Evolutionary conservation across 1,284 basidiomycete species (phyloP).

Genomic region (Ganoderma sp.): DNA sequence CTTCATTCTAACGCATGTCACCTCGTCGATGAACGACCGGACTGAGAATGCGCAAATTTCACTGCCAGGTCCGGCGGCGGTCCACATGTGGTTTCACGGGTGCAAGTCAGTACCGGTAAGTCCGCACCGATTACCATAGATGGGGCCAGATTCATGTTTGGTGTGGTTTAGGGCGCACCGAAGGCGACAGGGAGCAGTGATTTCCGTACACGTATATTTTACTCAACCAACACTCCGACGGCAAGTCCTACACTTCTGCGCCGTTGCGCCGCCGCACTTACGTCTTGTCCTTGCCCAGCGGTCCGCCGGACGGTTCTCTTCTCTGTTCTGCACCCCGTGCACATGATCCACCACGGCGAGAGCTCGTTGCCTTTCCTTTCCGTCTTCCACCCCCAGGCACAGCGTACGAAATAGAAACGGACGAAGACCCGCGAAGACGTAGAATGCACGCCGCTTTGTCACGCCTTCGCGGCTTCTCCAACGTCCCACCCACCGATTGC

Average conservation of each 20-base stretch:
- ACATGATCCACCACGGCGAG: not conserved
- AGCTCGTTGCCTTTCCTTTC: not conserved
- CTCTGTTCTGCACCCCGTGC: not conserved
- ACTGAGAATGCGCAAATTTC: not conserved
- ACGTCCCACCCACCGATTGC: not conserved
- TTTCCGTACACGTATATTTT: not conserved
- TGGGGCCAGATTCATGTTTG: not conserved
- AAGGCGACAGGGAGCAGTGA: not conserved
- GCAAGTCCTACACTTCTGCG: not conserved
- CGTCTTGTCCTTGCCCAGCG: not conserved
- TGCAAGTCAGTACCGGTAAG: not conserved
- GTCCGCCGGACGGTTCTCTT: not conserved
- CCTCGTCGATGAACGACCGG: not conserved
- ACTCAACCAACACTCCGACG: not conserved
- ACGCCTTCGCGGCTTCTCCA: not conserved
- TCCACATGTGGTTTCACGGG: not conserved
- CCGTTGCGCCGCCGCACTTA: not conserved
- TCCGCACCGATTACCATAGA: not conserved
- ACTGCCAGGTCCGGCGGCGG: not conserved
- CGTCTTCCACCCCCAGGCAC: not conserved
- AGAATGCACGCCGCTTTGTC: not conserved
- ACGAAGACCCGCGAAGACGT: not conserved
- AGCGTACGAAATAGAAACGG: not conserved
- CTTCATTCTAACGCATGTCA: not conserved
- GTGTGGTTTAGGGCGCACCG: conserved; percentile 1